Evolutionary conservation across 108 stramenopile genomes (phyloP).

Genomic region (Nannochloropsis salina): DNA sequence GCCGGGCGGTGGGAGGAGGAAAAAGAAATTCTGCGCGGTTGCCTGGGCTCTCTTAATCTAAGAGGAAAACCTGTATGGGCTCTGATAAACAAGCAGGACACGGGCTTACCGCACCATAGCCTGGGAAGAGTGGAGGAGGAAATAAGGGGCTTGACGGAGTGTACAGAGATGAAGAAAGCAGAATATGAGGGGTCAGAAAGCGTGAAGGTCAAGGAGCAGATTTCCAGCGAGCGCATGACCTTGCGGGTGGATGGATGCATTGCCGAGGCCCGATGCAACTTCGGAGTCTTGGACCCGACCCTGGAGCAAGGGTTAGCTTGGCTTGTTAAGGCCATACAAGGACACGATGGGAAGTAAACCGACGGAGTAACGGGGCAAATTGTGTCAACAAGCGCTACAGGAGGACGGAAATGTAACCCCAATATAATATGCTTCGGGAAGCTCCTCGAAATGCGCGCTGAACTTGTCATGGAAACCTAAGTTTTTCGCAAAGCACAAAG

Average conservation of each 20-base stretch:
- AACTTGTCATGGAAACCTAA: no score
- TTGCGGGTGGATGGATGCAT: slow-evolving; percentile 8
- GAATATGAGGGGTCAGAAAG: not conserved
- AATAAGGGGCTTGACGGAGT: not conserved
- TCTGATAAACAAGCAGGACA: not conserved
- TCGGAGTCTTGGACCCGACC: not conserved
- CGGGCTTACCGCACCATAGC: not conserved
- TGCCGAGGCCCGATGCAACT: not conserved
- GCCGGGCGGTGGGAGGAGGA: not conserved
- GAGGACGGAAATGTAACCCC: no score
- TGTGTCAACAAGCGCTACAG: no score
- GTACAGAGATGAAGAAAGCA: not conserved
- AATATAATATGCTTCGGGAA: no score
- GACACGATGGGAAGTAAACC: not conserved
- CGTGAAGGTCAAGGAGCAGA: no score
- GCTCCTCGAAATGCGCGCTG: no score
- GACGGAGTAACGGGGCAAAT: no score
- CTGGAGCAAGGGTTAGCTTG: not conserved
- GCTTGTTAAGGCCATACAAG: not conserved
- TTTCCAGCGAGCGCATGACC: not conserved
- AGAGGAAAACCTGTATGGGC: not conserved
- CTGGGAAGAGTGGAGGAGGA: slow-evolving; percentile 15
- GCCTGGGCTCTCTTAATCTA: not conserved
- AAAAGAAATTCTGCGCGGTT: not conserved
- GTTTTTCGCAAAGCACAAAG: no score